Percentiles rank a stretch among this genome's conserved stretches.
Evolutionary conservation across 352 stramenopile genomes (phyloP).

Genomic region (Phytopythium montanum): DNA sequence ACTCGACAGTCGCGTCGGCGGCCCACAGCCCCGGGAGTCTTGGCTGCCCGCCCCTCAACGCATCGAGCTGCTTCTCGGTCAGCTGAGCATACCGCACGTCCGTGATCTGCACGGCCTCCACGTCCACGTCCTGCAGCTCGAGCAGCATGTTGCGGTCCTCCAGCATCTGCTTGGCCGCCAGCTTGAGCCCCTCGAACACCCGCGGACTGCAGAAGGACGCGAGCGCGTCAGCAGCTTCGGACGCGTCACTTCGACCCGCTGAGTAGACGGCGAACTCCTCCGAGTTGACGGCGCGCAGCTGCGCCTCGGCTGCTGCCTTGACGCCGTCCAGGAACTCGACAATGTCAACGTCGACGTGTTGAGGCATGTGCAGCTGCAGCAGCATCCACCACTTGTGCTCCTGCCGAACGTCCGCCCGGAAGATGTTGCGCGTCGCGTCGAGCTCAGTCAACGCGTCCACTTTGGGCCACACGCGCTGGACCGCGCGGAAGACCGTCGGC

Average conservation of each 20-base stretch:
- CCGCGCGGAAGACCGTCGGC: slow-evolving; percentile 10
- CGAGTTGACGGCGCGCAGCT: slow-evolving; percentile 33
- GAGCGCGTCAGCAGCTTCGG: slow-evolving; percentile 12
- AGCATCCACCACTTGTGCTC: slow-evolving; percentile 23
- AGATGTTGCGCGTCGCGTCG: slow-evolving; percentile 24
- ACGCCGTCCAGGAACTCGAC: slow-evolving; percentile 35
- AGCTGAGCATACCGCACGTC: slow-evolving; percentile 28
- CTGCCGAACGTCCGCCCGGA: slow-evolving; percentile 17
- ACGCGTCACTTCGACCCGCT: slow-evolving; percentile 10
- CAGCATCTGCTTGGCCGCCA: slow-evolving; percentile 16
- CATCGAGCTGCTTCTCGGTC: slow-evolving; percentile 24
- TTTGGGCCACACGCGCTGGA: slow-evolving; percentile 16
- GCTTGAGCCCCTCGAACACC: slow-evolving; percentile 20
- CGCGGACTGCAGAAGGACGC: slow-evolving; percentile 24
- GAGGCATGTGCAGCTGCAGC: slow-evolving; percentile 33
- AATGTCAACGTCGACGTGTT: slow-evolving; percentile 24
- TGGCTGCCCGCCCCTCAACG: slow-evolving; percentile 14
- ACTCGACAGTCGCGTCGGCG: slow-evolving; percentile 29
- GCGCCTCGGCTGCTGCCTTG: slow-evolving; percentile 18
- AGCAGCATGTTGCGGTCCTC: slow-evolving; percentile 27
- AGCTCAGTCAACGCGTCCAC: slow-evolving; percentile 16
- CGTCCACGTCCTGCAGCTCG: slow-evolving; percentile 30
- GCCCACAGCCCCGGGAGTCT: slow-evolving; percentile 17
- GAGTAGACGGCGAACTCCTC: slow-evolving; percentile 29
- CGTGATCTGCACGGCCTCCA: slow-evolving; percentile 25